Base-by-base conservation (phyloP, 176 grass and related monocot genomes). In the Zea mays region DNA sequence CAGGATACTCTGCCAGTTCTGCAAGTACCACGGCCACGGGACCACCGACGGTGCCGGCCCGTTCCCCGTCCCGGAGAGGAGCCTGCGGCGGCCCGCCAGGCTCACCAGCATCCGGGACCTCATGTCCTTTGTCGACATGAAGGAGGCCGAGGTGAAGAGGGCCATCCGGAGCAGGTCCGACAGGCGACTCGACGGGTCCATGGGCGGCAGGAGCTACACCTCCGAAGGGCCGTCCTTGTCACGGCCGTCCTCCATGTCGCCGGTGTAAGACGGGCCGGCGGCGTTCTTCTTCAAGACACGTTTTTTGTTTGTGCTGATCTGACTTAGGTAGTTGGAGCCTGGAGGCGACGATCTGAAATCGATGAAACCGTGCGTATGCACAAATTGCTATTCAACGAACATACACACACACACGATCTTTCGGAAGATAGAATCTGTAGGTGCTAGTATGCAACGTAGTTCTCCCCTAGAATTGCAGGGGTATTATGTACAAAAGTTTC, bases 61-160 rank as follows among this genome's bases (percentile, higher is more conserved):
- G 52, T 84, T 49, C 59, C 56, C 83, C 1, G 81, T 72, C 16
- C 13, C 73, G 6, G 73, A 77, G 63, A 66, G 83, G 67, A 87
- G 84, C 46, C 0, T 78, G 37, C 89, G 66, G 35, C 89, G 87
- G 39, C 87, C 87, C 5, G 52, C 71, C 27, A 27, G 83, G 49
- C 66, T 92, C 2, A 69, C 15, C 15, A 99, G 89, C 83, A 85
- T 99, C 78, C 84, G 81, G 81, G 83, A 87, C 61, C 71, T 95
- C 5, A 67, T 95, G 44, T 81, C 87, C 1, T 99, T 99, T 72
- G 75, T 92, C 1, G 92, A 99, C 83, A 95, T 81, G 87, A 95
- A 90, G 87, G 96, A 99, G 87, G 84, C 74, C 55, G 96, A 94
- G 67, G 84, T 81, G 6, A 92, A 92, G 77, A 78, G 59, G 55